Percentiles rank a stretch among this genome's conserved stretches.
Conservation (phyloP, 2,329 filamentous ascomycete genomes). For the Penicillium sp. region DNA sequence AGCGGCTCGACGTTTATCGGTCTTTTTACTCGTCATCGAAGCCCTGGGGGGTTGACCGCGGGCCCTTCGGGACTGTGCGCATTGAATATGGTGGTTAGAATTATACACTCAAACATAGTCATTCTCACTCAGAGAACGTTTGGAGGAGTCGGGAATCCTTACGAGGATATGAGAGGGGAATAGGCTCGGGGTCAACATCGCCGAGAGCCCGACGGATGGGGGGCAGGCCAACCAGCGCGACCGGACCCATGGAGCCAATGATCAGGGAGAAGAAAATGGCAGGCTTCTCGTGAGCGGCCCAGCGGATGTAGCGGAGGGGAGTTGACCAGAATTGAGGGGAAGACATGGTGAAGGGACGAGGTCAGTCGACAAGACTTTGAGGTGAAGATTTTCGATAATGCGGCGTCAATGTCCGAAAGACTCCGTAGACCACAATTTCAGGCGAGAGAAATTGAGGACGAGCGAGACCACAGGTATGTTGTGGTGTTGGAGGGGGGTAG, state of each 20-base stretch:
- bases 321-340: conserved; percentile 79
- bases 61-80: conserved; percentile 45
- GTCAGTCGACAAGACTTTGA: conserved; percentile 19
- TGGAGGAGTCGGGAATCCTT: conserved; percentile 41
- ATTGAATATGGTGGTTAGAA: conserved; percentile 12
- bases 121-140: neutral
- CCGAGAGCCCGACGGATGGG: conserved; percentile 72
- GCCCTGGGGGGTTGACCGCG: conserved; percentile 47
- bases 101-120: neutral
- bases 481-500: conserved; percentile 2
- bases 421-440: conserved; percentile 1
- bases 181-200: conserved; percentile 67
- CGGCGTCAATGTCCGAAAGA: conserved; percentile 1
- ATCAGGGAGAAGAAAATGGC: conserved; percentile 86
- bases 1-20: conserved; percentile 7
- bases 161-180: conserved; percentile 94
- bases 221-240: conserved; percentile 69
- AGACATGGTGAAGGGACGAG: conserved; percentile 41
- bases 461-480: conserved; percentile 4
- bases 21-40: conserved; percentile 45
- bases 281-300: conserved; percentile 83
- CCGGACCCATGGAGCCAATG: conserved; percentile 71
- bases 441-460: conserved; percentile 1
- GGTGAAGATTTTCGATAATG: conserved; percentile 22
- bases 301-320: conserved; percentile 82